Conservation (phyloP, 148 eudicot genomes). For the Talinum fruticosum region DNA sequence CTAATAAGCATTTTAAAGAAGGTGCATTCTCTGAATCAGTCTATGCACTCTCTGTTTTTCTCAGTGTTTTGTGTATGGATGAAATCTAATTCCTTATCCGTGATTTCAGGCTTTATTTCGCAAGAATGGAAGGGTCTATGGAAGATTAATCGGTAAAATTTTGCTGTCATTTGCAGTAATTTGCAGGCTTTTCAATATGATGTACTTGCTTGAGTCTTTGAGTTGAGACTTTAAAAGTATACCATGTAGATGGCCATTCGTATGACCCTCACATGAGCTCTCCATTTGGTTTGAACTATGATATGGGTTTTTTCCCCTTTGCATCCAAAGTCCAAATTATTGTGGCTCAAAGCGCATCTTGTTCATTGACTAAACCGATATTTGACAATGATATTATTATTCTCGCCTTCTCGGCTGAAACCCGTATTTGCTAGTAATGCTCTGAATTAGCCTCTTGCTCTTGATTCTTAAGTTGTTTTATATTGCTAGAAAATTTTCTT, state of each 20-base stretch:
- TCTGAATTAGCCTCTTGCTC: background rate
- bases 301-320: background rate
- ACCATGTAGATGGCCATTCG: background rate
- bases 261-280: background rate
- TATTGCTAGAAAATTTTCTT: background rate
- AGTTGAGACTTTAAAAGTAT: background rate
- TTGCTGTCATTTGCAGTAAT: background rate
- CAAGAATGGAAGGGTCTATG: constrained; percentile 53
- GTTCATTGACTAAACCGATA: no score
- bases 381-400: no score
- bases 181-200: background rate
- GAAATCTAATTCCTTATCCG: constrained; percentile 9
- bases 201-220: background rate
- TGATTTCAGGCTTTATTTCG: constrained; percentile 52
- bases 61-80: background rate
- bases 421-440: background rate
- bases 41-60: background rate
- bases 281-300: background rate
- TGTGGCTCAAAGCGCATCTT: no score
- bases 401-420: background rate
- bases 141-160: constrained; percentile 44
- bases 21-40: constrained; percentile 38
- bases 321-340: background rate
- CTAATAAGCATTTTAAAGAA: constrained; percentile 48
- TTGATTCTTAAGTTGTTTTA: background rate